Percentiles rank a stretch among this genome's conserved stretches.
Evolutionary conservation across 495 filamentous ascomycete genomes (phyloP).

Genomic region (Penicillium arizonense): DNA sequence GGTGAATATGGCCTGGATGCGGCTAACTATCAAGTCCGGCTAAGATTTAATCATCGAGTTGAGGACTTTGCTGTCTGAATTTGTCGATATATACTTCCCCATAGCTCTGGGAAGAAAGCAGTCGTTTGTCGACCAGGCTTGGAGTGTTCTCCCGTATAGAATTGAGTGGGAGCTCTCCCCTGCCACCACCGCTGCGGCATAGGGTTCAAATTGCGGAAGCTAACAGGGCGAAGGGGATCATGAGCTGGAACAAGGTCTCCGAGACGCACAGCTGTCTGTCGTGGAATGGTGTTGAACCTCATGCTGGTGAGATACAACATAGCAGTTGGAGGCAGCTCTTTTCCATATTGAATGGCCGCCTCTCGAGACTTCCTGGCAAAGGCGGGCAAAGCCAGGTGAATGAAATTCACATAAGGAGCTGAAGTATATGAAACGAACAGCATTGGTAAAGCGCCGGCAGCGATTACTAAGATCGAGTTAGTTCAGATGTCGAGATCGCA

Average conservation of each 20-base stretch:
- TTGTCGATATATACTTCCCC: slow-evolving; percentile 38
- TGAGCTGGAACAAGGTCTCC: slow-evolving; percentile 37
- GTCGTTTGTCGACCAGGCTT: slow-evolving; percentile 32
- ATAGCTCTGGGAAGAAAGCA: slow-evolving; percentile 43
- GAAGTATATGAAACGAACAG: slow-evolving; percentile 63
- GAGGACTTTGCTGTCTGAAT: slow-evolving; percentile 26
- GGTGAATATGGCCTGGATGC: background rate
- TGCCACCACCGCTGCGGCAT: slow-evolving; percentile 33
- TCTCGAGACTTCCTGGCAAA: slow-evolving; percentile 70
- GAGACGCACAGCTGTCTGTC: slow-evolving; percentile 37
- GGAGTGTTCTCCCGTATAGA: slow-evolving; percentile 34
- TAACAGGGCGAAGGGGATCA: slow-evolving; percentile 34
- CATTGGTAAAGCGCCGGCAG: slow-evolving; percentile 63
- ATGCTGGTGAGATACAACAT: slow-evolving; percentile 70
- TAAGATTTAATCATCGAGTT: background rate
- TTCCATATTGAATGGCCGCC: slow-evolving; percentile 61
- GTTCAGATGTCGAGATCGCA: background rate
- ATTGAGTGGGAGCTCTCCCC: slow-evolving; percentile 28
- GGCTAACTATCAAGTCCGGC: background rate
- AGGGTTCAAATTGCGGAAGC: slow-evolving; percentile 37
- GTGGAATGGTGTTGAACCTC: slow-evolving; percentile 51
- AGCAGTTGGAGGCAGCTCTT: slow-evolving; percentile 59
- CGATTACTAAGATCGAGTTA: slow-evolving; percentile 42
- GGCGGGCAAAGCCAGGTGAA: slow-evolving; percentile 66
- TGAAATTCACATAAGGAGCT: slow-evolving; percentile 67